phyloP scores from a whole-genome alignment of 1,284 basidiomycete species.

The Leccinum solheimii region DNA sequence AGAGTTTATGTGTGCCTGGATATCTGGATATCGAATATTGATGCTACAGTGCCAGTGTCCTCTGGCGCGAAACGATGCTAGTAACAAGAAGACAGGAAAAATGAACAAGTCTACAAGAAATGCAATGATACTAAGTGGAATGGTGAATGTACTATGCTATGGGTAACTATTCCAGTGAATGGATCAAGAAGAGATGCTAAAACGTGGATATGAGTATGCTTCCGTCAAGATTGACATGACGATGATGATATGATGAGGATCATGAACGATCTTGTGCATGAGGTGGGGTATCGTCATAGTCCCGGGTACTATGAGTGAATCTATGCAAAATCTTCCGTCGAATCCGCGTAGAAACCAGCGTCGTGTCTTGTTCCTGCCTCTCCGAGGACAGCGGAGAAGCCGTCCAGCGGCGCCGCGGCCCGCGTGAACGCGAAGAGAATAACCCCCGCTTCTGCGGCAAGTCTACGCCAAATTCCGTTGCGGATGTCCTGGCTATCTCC shows the following conservation, averaged over 20 bases:
- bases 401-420: slow-evolving; percentile 23
- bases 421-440: slow-evolving; percentile 12
- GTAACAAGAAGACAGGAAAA: slow-evolving; percentile 3
- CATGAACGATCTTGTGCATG: slow-evolving; percentile 10
- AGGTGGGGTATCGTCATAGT: slow-evolving; percentile 10
- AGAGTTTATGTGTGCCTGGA: slow-evolving; percentile 3
- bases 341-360: slow-evolving; percentile 19
- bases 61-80: background rate
- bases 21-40: background rate
- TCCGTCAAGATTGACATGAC: slow-evolving; percentile 11
- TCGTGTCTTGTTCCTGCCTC: slow-evolving; percentile 18
- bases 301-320: slow-evolving; percentile 21
- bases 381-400: slow-evolving; percentile 18
- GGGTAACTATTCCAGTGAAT: slow-evolving; percentile 12
- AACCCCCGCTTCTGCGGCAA: slow-evolving; percentile 12
- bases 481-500: slow-evolving; percentile 9
- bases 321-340: slow-evolving; percentile 37
- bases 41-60: background rate
- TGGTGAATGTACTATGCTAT: slow-evolving; percentile 10
- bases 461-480: slow-evolving; percentile 26
- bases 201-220: slow-evolving; percentile 23
- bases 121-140: slow-evolving; percentile 20
- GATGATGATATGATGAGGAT: slow-evolving; percentile 7
- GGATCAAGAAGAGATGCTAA: background rate
- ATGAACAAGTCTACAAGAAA: slow-evolving; percentile 9